Evolutionary conservation across 305 asterid genomes (phyloP), one percentile per base, ranked within the genome.

Genomic region (Fraxinus greggii): DNA sequence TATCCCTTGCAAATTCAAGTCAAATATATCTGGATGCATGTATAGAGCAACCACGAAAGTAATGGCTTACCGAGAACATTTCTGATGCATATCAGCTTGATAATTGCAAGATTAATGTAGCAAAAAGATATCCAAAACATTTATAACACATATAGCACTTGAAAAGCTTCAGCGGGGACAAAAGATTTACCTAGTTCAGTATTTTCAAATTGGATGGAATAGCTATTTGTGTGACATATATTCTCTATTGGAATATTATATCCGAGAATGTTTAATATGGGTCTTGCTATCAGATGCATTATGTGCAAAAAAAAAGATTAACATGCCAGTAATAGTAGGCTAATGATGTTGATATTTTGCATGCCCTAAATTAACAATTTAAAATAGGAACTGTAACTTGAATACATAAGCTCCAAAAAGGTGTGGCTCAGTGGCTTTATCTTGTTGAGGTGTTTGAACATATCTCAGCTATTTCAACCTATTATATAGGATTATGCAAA

Each of bases 351-450:
- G 9, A 4, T 26, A 67, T 26, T 67, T 70, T 19, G 42, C 23
- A 70, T 70, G 40, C 75, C 75, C 75, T 29, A 31, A 70, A 70
- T 29, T 29, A 70, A 70, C 40, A 35, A 70, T 70, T 70, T 31
- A 70, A 15, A 70, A 70, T 70, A 29, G 24, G 24, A 29, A 70
- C 19, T 7, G 12, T 15, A 69, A 69, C 23, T 13, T 15, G 75
- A 69, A 69, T 31, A 31, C 13, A 31, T 31, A 15, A 70, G 75
- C 42, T 31, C 75, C 40, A 70, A 32, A 70, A 23, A 70, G 75
- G 38, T 69, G 36, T 70, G 24, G 12, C 24, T 0, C 40, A 70
- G 10, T 31, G 42, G 42, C 38, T 15, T 29, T 70, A 70, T 70
- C 24, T 13, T 29, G 23, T 70, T 31, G 75, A 29, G 75, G 42